These are phyloP conservation scores for Viridothelium virens DNA, from an alignment of 495 filamentous ascomycete species.

Conservation along the genomic window DNA sequence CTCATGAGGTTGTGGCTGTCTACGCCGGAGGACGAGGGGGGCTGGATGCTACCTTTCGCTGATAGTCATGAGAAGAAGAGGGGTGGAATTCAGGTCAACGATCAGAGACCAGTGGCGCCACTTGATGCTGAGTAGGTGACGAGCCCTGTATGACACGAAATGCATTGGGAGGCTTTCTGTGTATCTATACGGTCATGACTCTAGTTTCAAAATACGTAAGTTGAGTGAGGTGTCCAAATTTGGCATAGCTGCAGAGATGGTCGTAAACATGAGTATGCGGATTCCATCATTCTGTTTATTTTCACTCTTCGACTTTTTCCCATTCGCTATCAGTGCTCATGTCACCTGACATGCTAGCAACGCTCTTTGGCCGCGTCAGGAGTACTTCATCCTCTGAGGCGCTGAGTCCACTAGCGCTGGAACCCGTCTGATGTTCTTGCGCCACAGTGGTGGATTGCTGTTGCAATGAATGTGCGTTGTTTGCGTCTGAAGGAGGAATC, in stretches of 20 bases:
- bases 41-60: slow-evolving; percentile 75
- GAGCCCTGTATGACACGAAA: neutral
- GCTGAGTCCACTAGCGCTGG: slow-evolving; percentile 14
- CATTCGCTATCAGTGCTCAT: slow-evolving; percentile 41
- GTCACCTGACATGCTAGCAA: slow-evolving; percentile 21
- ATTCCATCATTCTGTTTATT: slow-evolving; percentile 8
- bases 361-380: neutral
- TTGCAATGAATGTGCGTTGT: neutral
- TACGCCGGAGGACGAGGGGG: slow-evolving; percentile 71
- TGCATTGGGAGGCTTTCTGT: neutral
- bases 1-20: slow-evolving; percentile 82
- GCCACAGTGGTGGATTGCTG: slow-evolving; percentile 15
- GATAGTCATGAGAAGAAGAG: slow-evolving; percentile 77
- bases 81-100: slow-evolving; percentile 79
- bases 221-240: neutral
- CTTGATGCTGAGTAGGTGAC: slow-evolving; percentile 60
- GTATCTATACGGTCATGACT: neutral
- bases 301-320: slow-evolving; percentile 34
- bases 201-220: neutral
- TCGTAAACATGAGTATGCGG: neutral
- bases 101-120: slow-evolving; percentile 58
- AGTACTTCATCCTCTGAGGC: slow-evolving; percentile 20
- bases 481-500: neutral
- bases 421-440: slow-evolving; percentile 5
- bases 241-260: neutral